Evolutionary conservation across 2,329 filamentous ascomycete genomes (phyloP).

Genomic region (Hypoxylon sp.): DNA sequence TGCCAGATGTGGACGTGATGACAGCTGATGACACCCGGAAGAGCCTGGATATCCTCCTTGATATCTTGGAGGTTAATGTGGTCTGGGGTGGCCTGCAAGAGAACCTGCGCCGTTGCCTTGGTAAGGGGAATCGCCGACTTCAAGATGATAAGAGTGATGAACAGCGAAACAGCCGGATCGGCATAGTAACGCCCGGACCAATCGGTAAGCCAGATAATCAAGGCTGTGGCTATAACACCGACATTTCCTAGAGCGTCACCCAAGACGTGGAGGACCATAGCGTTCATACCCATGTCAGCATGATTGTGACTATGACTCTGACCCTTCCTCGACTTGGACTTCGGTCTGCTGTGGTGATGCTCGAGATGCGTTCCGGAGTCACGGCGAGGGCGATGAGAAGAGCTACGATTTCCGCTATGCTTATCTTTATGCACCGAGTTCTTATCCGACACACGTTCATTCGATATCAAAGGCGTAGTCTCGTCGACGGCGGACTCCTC

Average conservation of each 20-base stretch:
- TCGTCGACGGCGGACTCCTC: slow-evolving; percentile 48
- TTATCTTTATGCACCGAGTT: slow-evolving; percentile 42
- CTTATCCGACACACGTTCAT: slow-evolving; percentile 41
- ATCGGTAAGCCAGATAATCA: slow-evolving; percentile 90
- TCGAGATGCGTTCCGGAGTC: slow-evolving; percentile 69
- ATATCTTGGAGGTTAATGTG: slow-evolving; percentile 90
- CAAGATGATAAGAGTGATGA: slow-evolving; percentile 86
- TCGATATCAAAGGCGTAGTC: slow-evolving; percentile 50
- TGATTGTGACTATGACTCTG: slow-evolving; percentile 79
- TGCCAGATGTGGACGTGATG: slow-evolving; percentile 99
- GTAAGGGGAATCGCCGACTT: slow-evolving; percentile 81
- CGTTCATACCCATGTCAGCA: slow-evolving; percentile 94
- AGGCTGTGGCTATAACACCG: slow-evolving; percentile 82
- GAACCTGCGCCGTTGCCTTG: slow-evolving; percentile 81
- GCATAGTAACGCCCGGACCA: slow-evolving; percentile 86
- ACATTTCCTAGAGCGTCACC: slow-evolving; percentile 88
- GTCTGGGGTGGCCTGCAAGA: slow-evolving; percentile 92
- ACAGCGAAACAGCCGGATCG: slow-evolving; percentile 89
- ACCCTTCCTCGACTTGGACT: slow-evolving; percentile 50
- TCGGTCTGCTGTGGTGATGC: slow-evolving; percentile 84
- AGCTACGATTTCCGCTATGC: slow-evolving; percentile 37
- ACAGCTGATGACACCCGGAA: slow-evolving; percentile 87
- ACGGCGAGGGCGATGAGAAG: slow-evolving; percentile 48
- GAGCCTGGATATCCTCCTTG: slow-evolving; percentile 84
- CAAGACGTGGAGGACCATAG: slow-evolving; percentile 78